These are phyloP conservation scores for Geopyxis carbonaria DNA, from an alignment of 495 filamentous ascomycete genomes.

Conservation along the genomic window DNA sequence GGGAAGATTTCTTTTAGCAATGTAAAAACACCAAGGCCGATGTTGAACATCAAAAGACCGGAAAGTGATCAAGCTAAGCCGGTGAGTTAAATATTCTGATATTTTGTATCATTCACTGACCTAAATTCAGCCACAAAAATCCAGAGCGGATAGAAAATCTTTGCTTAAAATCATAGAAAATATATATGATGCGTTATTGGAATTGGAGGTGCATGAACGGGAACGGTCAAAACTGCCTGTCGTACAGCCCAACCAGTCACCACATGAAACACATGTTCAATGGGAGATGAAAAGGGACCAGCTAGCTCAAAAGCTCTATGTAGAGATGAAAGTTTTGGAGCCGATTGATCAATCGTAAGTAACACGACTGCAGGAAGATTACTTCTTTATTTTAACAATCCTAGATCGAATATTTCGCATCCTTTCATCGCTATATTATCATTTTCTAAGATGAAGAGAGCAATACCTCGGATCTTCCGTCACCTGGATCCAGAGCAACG, in stretches of 20 bases:
- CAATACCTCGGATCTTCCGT: conserved; percentile 83
- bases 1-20: conserved; percentile 99
- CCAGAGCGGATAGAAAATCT: conserved; percentile 49
- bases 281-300: conserved; percentile 52
- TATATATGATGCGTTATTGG: conserved; percentile 74
- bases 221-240: conserved; percentile 45
- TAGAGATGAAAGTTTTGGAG: conserved; percentile 70
- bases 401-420: conserved; percentile 46
- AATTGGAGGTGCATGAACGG: conserved; percentile 87
- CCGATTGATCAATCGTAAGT: conserved; percentile 45
- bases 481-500: conserved; percentile 84
- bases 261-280: conserved; percentile 43
- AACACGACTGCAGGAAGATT: conserved; percentile 30
- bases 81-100: conserved; percentile 4
- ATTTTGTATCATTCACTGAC: conserved; percentile 1
- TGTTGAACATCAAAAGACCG: conserved; percentile 86
- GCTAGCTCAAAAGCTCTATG: conserved; percentile 72
- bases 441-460: conserved; percentile 89
- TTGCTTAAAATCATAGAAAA: conserved; percentile 70
- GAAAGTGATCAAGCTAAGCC: conserved; percentile 39
- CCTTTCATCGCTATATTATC: conserved; percentile 95
- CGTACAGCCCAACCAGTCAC: conserved; percentile 11
- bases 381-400: too few species aligned
- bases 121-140: neutral
- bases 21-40: conserved; percentile 82